Percentiles rank a stretch among this genome's conserved stretches.
These are phyloP conservation scores for Coniochaeta sp. DNA, from an alignment of 2,329 filamentous ascomycete genomes.

Conservation along the genomic window DNA sequence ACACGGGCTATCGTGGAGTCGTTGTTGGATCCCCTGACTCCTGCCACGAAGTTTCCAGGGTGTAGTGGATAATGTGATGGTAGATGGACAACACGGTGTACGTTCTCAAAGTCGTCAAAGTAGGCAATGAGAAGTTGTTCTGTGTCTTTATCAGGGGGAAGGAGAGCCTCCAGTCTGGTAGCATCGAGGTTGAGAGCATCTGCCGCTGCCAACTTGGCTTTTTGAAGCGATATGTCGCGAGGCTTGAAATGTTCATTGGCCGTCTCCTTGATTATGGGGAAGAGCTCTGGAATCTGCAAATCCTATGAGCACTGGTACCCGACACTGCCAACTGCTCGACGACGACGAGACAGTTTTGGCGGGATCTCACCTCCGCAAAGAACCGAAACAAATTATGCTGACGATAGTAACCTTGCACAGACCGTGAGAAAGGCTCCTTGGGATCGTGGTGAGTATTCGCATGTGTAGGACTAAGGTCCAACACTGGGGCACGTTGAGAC, in stretches of 20 bases:
- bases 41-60: background rate
- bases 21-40: background rate
- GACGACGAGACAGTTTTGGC: background rate
- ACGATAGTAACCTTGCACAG: constrained; percentile 11
- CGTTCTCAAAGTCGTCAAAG: constrained; percentile 20
- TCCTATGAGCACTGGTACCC: background rate
- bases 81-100: constrained; percentile 18
- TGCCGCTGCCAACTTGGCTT: constrained; percentile 3
- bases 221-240: constrained; percentile 8
- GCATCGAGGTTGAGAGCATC: background rate
- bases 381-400: constrained; percentile 13
- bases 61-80: background rate
- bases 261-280: constrained; percentile 13
- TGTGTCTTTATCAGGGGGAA: constrained; percentile 18
- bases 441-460: background rate
- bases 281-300: constrained; percentile 12
- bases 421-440: constrained; percentile 3
- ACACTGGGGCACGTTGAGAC: background rate
- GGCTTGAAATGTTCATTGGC: constrained; percentile 13
- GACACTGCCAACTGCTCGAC: background rate
- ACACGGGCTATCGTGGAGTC: constrained; percentile 10
- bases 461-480: no score
- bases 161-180: constrained; percentile 6
- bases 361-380: constrained; percentile 11
- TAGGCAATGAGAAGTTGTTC: constrained; percentile 20